These are phyloP conservation scores for Chenopodium berlandieri DNA, from an alignment of 148 eudicot genomes.

Conservation along the genomic window DNA sequence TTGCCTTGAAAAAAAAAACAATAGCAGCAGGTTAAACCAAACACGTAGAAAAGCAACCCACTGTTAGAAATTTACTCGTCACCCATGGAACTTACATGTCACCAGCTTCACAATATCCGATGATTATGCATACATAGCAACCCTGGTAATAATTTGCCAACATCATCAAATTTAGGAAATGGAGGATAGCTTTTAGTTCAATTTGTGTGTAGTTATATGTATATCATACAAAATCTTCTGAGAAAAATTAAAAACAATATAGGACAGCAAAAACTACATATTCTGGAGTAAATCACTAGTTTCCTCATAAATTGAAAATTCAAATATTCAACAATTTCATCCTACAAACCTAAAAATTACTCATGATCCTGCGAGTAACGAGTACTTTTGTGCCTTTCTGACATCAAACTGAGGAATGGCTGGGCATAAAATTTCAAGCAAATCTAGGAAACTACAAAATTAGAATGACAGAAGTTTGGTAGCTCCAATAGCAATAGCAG, in stretches of 20 bases:
- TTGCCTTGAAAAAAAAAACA: constrained; percentile 50
- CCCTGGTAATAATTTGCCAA: constrained; percentile 51
- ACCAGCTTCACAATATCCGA: constrained; percentile 98
- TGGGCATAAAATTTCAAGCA: background rate
- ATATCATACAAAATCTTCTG: background rate
- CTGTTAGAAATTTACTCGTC: background rate
- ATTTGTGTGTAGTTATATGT: background rate
- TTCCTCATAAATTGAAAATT: background rate
- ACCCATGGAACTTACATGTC: constrained; percentile 73
- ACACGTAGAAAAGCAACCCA: background rate
- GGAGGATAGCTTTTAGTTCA: constrained; percentile 2
- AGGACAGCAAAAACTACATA: background rate
- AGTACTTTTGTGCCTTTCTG: background rate
- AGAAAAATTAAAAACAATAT: background rate
- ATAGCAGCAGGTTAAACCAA: constrained; percentile 10
- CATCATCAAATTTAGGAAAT: constrained; percentile 18
- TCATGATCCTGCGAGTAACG: background rate
- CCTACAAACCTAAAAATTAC: background rate
- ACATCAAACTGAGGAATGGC: background rate
- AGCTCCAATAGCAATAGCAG: background rate
- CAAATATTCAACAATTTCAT: background rate
- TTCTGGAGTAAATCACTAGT: background rate
- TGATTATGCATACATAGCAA: constrained; percentile 94
- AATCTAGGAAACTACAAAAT: background rate
- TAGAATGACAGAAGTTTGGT: background rate